phyloP scores from a whole-genome alignment of 2,329 filamentous ascomycete genomes.

The Aspergillus japonicus region DNA sequence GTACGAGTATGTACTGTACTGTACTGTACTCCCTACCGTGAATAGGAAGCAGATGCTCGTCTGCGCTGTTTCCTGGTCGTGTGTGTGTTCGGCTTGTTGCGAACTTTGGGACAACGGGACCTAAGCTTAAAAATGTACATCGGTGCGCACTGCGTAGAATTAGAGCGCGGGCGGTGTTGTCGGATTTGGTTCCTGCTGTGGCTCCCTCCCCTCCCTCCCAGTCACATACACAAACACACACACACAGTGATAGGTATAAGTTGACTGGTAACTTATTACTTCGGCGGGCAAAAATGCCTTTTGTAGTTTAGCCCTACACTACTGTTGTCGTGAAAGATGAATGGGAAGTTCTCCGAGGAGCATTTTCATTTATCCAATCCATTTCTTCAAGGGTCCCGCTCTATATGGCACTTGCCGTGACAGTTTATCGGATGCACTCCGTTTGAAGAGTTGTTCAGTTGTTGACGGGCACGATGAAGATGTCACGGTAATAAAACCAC shows the following conservation, averaged over 20 bases:
- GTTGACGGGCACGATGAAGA: too few relatives aligned
- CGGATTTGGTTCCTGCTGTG: conserved; percentile 9
- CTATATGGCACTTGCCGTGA: conserved; percentile 15
- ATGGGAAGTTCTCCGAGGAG: background rate
- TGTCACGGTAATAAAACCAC: too few relatives aligned
- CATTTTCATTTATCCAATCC: background rate
- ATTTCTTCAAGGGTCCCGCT: conserved; percentile 4
- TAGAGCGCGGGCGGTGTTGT: conserved; percentile 2
- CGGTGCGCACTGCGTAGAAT: background rate
- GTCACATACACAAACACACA: too few relatives aligned
- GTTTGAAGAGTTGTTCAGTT: background rate
- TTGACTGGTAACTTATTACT: background rate
- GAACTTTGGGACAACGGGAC: background rate
- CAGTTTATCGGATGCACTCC: conserved; percentile 9
- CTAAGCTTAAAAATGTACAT: too few relatives aligned
- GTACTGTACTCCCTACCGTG: too few relatives aligned
- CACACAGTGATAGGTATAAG: background rate
- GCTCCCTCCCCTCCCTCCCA: too few relatives aligned
- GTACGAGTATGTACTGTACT: too few relatives aligned
- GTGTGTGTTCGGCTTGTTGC: background rate
- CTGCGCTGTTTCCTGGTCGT: background rate
- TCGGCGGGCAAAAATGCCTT: conserved; percentile 10
- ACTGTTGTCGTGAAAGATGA: too few relatives aligned
- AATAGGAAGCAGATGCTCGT: too few relatives aligned
- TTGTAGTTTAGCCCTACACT: conserved; percentile 2